A percentile compares a stretch with the other conserved stretches of the same genome.
phyloP scores from a whole-genome alignment of 345 rosid genomes.

The Abelmoschus esculentus region DNA sequence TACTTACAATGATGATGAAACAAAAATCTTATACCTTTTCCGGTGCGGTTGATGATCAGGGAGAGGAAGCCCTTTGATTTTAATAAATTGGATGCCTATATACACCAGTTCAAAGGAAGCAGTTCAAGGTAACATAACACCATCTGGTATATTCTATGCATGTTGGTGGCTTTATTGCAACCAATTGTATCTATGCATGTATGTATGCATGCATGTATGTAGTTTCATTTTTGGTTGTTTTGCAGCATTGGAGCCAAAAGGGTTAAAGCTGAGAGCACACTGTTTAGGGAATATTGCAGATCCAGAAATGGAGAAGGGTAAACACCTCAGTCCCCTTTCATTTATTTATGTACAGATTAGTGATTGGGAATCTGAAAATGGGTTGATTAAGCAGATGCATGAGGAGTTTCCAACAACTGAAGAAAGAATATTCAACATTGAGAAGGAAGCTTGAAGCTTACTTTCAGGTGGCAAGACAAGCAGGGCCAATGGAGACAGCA shows the following conservation, averaged over 20 bases:
- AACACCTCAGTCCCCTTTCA: background rate
- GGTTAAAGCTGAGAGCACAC: slow-evolving; percentile 84
- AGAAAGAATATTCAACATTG: slow-evolving; percentile 69
- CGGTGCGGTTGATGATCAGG: slow-evolving; percentile 22
- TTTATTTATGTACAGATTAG: too few species aligned
- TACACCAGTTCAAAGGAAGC: slow-evolving; percentile 97
- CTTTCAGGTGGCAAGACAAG: slow-evolving; percentile 84
- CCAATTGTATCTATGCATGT: background rate
- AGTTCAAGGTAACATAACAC: slow-evolving; percentile 67
- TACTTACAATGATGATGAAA: too few species aligned
- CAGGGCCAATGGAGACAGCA: slow-evolving; percentile 59
- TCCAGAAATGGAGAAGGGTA: slow-evolving; percentile 88
- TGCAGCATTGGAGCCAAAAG: slow-evolving; percentile 93
- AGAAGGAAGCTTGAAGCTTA: slow-evolving; percentile 77
- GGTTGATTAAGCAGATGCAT: slow-evolving; percentile 38
- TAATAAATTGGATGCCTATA: slow-evolving; percentile 53
- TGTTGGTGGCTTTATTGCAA: background rate
- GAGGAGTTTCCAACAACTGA: slow-evolving; percentile 74
- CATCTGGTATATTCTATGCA: too few species aligned
- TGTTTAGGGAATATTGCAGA: slow-evolving; percentile 74
- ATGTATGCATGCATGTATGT: background rate
- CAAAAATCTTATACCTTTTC: too few species aligned
- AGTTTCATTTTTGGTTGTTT: slow-evolving; percentile 14
- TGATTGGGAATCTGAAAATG: too few species aligned
- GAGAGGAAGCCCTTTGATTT: slow-evolving; percentile 52